These are phyloP conservation scores for Candida nanaspora DNA, from an alignment of 805 yeast genomes.

Conservation along the genomic window DNA sequence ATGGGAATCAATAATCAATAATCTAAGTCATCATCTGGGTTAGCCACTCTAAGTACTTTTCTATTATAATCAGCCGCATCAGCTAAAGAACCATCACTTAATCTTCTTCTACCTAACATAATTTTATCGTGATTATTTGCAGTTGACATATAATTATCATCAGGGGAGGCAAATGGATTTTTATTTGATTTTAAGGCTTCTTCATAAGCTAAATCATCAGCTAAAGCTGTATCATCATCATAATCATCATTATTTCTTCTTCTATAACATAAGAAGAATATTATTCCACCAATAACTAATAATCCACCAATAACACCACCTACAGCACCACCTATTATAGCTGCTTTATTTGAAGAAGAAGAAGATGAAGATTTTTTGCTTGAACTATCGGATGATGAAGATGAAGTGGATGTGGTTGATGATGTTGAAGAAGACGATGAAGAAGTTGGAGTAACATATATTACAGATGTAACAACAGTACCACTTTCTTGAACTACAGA, in stretches of 20 bases:
- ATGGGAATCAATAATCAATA: too few species aligned
- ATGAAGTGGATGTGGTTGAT: conserved; percentile 10
- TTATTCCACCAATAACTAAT: conserved; percentile 15
- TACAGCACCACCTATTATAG: conserved; percentile 29
- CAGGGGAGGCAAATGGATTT: conserved; percentile 60
- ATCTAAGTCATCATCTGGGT: conserved; percentile 58
- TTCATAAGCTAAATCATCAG: conserved; percentile 50
- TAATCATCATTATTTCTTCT: conserved; percentile 26
- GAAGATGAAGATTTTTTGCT: conserved; percentile 21
- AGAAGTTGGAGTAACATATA: conserved; percentile 20
- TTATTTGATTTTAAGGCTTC: conserved; percentile 47
- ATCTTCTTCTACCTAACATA: conserved; percentile 75
- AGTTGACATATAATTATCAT: conserved; percentile 33
- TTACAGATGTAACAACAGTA: conserved; percentile 17
- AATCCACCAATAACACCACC: conserved; percentile 28
- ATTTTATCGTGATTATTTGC: conserved; percentile 33
- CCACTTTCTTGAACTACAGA: conserved; percentile 15
- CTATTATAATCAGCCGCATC: conserved; percentile 79
- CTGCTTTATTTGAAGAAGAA: conserved; percentile 20
- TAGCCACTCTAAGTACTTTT: conserved; percentile 79
- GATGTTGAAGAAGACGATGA: conserved; percentile 9
- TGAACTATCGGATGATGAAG: conserved; percentile 17
- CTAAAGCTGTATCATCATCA: conserved; percentile 31
- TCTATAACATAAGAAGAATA: conserved; percentile 29
- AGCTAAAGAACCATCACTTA: conserved; percentile 80